Percentiles rank a stretch among this genome's conserved stretches.
phyloP scores from a whole-genome alignment of 2,329 filamentous ascomycete genomes.

The Pezicula carpinea region DNA sequence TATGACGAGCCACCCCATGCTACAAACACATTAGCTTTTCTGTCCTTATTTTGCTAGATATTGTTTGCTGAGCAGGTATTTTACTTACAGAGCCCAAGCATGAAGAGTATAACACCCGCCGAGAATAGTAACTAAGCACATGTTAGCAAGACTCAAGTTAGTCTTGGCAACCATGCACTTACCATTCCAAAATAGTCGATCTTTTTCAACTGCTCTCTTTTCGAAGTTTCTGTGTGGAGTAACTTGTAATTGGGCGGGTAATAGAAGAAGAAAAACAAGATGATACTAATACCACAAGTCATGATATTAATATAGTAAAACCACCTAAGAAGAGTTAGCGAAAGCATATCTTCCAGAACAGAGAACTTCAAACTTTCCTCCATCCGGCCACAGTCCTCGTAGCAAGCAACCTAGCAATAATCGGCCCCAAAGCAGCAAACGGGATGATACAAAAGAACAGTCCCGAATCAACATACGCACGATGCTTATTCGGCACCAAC shows the following conservation, averaged over 20 bases:
- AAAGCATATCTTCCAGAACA: not conserved
- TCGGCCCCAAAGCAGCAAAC: slow-evolving; percentile 25
- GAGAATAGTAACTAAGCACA: slow-evolving; percentile 18
- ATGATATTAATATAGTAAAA: slow-evolving; percentile 27
- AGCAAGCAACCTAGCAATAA: slow-evolving; percentile 2
- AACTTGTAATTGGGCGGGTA: slow-evolving; percentile 29
- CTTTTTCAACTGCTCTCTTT: slow-evolving; percentile 22
- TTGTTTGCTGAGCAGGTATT: too few species aligned
- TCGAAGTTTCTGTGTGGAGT: slow-evolving; percentile 15
- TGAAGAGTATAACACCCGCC: slow-evolving; percentile 26
- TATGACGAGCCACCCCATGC: slow-evolving; percentile 29
- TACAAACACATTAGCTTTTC: not conserved
- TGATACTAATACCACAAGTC: slow-evolving; percentile 23
- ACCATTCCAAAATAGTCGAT: slow-evolving; percentile 30
- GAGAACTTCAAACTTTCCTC: slow-evolving; percentile 2
- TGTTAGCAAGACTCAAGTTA: too few species aligned
- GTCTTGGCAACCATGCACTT: too few species aligned
- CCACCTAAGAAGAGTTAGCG: slow-evolving; percentile 21
- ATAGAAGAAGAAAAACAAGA: slow-evolving; percentile 30
- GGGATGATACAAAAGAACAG: slow-evolving; percentile 31
- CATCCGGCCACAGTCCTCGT: slow-evolving; percentile 2
- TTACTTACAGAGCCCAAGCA: slow-evolving; percentile 25
- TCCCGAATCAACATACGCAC: slow-evolving; percentile 28
- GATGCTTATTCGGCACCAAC: slow-evolving; percentile 34
- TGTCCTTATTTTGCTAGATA: not conserved